Evolutionary conservation across 2,329 filamentous ascomycete genomes (phyloP).

Genomic region (Fusarium sp.): DNA sequence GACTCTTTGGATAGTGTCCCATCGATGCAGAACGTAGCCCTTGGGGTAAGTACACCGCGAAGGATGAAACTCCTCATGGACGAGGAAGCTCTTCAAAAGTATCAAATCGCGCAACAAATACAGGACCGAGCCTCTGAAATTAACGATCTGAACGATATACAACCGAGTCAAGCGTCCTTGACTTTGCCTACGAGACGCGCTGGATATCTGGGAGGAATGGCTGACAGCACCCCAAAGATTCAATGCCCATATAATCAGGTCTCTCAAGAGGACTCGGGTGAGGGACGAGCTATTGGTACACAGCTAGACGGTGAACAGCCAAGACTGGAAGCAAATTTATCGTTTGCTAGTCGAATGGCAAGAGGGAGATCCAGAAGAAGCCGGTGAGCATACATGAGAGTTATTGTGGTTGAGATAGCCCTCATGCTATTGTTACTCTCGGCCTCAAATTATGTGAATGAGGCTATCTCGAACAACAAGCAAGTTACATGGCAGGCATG

Average conservation of each 20-base stretch:
- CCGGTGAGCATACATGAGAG: not conserved
- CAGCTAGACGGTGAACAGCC: not conserved
- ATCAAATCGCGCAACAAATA: constrained; percentile 70
- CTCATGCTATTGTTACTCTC: constrained; percentile 11
- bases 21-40: constrained; percentile 68
- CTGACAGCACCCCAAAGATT: not conserved
- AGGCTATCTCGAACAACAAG: constrained; percentile 36
- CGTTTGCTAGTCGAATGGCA: constrained; percentile 41
- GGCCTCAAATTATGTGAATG: constrained; percentile 20
- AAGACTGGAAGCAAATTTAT: constrained; percentile 12
- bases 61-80: constrained; percentile 82
- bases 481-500: not conserved
- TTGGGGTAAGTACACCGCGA: constrained; percentile 75
- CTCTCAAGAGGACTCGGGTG: not conserved
- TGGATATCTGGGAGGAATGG: constrained; percentile 2
- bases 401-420: not conserved
- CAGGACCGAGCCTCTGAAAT: constrained; percentile 10
- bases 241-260: constrained; percentile 18
- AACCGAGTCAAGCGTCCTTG: not conserved
- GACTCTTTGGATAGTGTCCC: constrained; percentile 77
- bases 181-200: constrained; percentile 23
- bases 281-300: constrained; percentile 6
- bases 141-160: not conserved
- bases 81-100: constrained; percentile 81
- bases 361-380: constrained; percentile 9